These are phyloP conservation scores for Sextonia rubra DNA, from an alignment of 164 flowering plant genomes.

Conservation along the genomic window DNA sequence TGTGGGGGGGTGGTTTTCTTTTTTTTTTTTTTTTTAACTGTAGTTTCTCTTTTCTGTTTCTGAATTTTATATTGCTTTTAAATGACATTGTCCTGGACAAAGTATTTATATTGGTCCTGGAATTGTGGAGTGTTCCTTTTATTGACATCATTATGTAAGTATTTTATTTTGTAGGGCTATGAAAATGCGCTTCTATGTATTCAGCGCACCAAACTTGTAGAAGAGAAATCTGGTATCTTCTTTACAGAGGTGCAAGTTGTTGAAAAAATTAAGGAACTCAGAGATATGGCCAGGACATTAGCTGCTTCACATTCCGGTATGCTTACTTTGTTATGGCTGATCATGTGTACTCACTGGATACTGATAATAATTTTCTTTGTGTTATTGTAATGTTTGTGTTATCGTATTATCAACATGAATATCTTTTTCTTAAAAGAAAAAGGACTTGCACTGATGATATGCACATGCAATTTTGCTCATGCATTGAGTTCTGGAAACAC, in stretches of 20 bases:
- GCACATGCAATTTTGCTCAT: not conserved
- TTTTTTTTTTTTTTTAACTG: not conserved
- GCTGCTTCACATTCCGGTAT: constrained; percentile 52
- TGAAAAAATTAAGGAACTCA: constrained; percentile 39
- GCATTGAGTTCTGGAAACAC: not conserved
- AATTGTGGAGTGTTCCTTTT: not conserved
- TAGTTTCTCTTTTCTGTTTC: not conserved
- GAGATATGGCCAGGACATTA: constrained; percentile 29
- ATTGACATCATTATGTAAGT: constrained; percentile 1
- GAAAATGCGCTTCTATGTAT: constrained; percentile 47
- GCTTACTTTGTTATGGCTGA: not conserved
- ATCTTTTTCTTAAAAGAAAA: too few relatives aligned
- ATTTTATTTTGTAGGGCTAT: constrained; percentile 43
- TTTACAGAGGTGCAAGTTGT: constrained; percentile 14
- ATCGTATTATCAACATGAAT: not conserved
- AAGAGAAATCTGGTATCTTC: constrained; percentile 14
- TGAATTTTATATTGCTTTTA: not conserved
- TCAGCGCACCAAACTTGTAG: constrained; percentile 12
- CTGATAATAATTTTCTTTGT: not conserved
- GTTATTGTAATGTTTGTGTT: not conserved
- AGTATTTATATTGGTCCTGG: not conserved
- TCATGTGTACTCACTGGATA: not conserved
- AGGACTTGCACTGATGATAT: not conserved
- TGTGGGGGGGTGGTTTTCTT: too few relatives aligned
- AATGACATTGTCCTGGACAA: not conserved